These are phyloP conservation scores for Kazachstania taianensis DNA, from an alignment of 805 yeast species.

Conservation along the genomic window DNA sequence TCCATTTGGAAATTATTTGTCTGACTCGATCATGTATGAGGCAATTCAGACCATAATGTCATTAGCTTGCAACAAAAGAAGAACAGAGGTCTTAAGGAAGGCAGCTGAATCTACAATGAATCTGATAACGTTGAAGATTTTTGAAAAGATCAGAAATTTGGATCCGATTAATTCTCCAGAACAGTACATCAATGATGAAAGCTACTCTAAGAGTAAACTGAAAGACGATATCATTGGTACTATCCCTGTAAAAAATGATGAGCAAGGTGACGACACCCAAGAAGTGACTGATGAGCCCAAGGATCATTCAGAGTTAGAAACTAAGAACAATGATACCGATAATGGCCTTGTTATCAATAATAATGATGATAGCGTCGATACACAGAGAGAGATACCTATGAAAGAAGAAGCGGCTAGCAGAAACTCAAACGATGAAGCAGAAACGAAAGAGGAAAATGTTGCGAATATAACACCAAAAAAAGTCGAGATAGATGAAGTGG, in stretches of 20 bases:
- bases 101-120: constrained; percentile 81
- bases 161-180: constrained; percentile 7
- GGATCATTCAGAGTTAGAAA: neutral
- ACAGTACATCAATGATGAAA: constrained; percentile 17
- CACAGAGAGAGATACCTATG: neutral
- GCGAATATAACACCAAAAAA: constrained; percentile 3
- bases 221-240: constrained; percentile 15
- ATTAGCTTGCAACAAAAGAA: constrained; percentile 82
- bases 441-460: neutral
- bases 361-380: constrained; percentile 4
- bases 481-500: constrained; percentile 6
- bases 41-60: constrained; percentile 86
- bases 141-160: constrained; percentile 42
- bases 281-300: neutral
- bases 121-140: constrained; percentile 58
- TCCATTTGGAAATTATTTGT: constrained; percentile 52
- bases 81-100: constrained; percentile 80
- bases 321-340: neutral
- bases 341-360: neutral
- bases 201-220: constrained; percentile 12
- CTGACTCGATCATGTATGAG: constrained; percentile 78
- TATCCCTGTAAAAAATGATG: neutral
- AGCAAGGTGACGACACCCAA: neutral
- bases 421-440: neutral
- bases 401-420: constrained; percentile 4